Evolutionary conservation across 371 early-diverging fungal species (phyloP).

Genomic region (Nematocida sp.): DNA sequence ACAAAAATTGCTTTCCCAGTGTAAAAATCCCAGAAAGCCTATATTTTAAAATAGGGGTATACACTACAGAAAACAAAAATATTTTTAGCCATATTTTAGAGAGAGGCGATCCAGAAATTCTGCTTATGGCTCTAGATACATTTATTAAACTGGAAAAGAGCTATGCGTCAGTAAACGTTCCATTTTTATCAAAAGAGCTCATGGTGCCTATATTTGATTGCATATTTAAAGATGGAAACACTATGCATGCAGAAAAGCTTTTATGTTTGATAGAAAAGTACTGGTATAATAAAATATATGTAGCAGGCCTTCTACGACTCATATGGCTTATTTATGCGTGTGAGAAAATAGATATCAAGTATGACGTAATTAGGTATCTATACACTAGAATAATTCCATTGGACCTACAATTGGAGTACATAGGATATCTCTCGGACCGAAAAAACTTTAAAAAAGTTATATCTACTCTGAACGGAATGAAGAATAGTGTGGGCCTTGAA

Average conservation of each 20-base stretch:
- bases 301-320: background rate
- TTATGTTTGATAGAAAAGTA: background rate
- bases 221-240: background rate
- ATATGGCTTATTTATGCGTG: background rate
- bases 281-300: background rate
- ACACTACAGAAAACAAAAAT: background rate
- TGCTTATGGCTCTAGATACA: background rate
- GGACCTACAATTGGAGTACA: too few species aligned
- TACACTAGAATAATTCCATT: too few species aligned
- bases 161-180: background rate
- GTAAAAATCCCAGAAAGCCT: background rate
- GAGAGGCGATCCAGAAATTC: background rate
- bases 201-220: background rate
- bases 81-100: background rate
- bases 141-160: background rate
- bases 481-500: too few species aligned
- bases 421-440: too few species aligned
- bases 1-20: background rate
- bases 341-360: background rate
- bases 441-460: too few species aligned
- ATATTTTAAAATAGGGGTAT: background rate
- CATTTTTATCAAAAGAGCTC: background rate
- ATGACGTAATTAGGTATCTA: too few species aligned
- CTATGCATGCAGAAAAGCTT: background rate
- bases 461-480: too few species aligned